A percentile compares a stretch with the other conserved stretches of the same genome.
phyloP scores from a whole-genome alignment of 495 filamentous ascomycete species.

The Aspergillus cristatus region DNA sequence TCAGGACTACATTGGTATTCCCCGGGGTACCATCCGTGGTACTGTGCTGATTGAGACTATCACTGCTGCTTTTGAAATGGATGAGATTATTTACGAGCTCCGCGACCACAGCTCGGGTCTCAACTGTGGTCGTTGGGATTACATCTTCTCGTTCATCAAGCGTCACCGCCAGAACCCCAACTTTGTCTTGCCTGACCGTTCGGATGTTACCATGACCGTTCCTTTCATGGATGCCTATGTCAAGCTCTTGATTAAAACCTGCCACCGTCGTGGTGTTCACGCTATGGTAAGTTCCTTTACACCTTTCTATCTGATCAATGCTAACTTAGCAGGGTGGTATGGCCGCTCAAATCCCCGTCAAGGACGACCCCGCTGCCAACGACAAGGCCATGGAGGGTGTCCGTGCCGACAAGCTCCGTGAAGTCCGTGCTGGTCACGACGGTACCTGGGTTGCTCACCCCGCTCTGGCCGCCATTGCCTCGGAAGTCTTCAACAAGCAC shows the following conservation, averaged over 20 bases:
- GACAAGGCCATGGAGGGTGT: conserved; percentile 92
- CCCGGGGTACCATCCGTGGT: conserved; percentile 84
- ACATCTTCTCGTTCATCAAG: conserved; percentile 99
- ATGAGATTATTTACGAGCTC: conserved; percentile 99
- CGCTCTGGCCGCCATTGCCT: conserved; percentile 79
- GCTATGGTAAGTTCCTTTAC: conserved; percentile 74
- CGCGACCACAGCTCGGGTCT: conserved; percentile 92
- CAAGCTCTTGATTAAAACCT: conserved; percentile 93
- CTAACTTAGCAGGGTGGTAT: conserved; percentile 64
- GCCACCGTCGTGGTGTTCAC: conserved; percentile 89
- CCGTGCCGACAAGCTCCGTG: conserved; percentile 89
- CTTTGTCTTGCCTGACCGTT: conserved; percentile 90
- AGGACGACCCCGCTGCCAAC: conserved; percentile 82
- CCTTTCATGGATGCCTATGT: conserved; percentile 99
- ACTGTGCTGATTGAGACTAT: conserved; percentile 99
- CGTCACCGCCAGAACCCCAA: conserved; percentile 92
- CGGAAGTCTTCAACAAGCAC: conserved; percentile 93
- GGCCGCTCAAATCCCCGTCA: conserved; percentile 98
- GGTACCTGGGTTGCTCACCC: conserved; percentile 97
- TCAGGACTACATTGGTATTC: conserved; percentile 86
- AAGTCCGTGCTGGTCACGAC: conserved; percentile 92
- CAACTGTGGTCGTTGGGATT: conserved; percentile 99
- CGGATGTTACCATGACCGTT: conserved; percentile 91
- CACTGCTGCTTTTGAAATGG: conserved; percentile 98
- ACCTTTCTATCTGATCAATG: too few species aligned